Evolutionary conservation across 2,329 filamentous ascomycete genomes (phyloP), one percentile per base, ranked within the genome.

Genomic region (Thielaviopsis euricoi): DNA sequence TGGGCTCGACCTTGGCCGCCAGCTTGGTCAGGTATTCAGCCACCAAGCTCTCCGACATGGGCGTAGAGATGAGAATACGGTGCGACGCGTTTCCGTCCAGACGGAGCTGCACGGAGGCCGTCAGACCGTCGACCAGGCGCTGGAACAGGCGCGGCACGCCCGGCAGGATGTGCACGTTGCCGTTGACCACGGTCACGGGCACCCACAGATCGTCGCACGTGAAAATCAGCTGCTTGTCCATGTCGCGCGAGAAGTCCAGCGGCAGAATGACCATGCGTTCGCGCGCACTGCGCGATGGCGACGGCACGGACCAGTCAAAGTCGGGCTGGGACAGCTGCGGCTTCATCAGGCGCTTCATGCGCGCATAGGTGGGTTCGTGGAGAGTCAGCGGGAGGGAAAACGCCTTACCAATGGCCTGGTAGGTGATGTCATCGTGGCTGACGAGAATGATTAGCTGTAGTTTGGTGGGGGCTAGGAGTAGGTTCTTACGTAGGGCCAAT

Each of bases 361-460:
- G 83, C 62, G 81, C 78, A 64, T 85, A 86, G 0, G 90, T 84
- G 59, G 81, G 80, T 50, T 87, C 73, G 73, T 97, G 88, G 26
- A 95, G 77, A 63, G 83, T 79, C 19, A 97, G 74, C 15, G 83
- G 80, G 7, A 96, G 76, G 50, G 75, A 73, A 69, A 96, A 97
- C 7, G 90, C 93, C 68, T 89, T 89, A 62, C 88, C 90, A 68
- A 98, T 94, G 46, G 89, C 91, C 67, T 87, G 78, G 73, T 98
- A 98, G 25, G 93, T 97, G 64, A 97, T 97, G 68, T 98, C 93
- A 70, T 98, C 93, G 74, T 97, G 91, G 58, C 88, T 94, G 49
- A 48, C 7, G n/a, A 19, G 23, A 52, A 29, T 40, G 15, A 15
- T 21, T n/a, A 37, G 52, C 51, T 37, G 37, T 17, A 19, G 25